phyloP scores from a whole-genome alignment of 1,139 yeast genomes.

The Pichia sp. region DNA sequence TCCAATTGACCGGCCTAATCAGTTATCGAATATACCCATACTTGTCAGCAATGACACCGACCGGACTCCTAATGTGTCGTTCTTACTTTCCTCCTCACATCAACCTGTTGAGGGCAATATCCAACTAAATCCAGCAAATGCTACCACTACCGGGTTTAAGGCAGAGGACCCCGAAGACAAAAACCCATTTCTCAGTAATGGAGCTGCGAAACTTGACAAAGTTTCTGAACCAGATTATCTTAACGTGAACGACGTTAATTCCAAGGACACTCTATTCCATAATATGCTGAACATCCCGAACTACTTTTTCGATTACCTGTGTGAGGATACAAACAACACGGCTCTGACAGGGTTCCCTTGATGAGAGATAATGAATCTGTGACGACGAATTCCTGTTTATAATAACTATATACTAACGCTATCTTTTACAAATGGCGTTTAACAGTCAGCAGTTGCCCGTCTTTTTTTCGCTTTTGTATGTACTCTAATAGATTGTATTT shows the following conservation, averaged over 20 bases:
- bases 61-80: conserved; percentile 13
- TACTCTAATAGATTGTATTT: neutral
- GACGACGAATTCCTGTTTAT: too few relatives aligned
- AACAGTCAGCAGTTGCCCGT: neutral
- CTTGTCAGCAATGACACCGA: neutral
- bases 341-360: neutral
- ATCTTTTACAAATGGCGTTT: too few relatives aligned
- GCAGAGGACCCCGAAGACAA: conserved; percentile 1
- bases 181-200: neutral
- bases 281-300: conserved; percentile 30
- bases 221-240: conserved; percentile 6
- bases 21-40: neutral
- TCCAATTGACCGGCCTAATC: neutral
- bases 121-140: neutral
- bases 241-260: neutral
- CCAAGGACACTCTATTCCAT: conserved; percentile 20
- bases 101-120: neutral
- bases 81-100: conserved; percentile 10
- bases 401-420: too few relatives aligned
- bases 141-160: conserved; percentile 9
- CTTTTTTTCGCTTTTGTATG: neutral
- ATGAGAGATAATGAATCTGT: neutral
- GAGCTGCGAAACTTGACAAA: neutral
- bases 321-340: neutral
- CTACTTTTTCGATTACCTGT: conserved; percentile 23